Evolutionary conservation across 2,329 filamentous ascomycete genomes (phyloP).

Genomic region (Penicillium sp.): DNA sequence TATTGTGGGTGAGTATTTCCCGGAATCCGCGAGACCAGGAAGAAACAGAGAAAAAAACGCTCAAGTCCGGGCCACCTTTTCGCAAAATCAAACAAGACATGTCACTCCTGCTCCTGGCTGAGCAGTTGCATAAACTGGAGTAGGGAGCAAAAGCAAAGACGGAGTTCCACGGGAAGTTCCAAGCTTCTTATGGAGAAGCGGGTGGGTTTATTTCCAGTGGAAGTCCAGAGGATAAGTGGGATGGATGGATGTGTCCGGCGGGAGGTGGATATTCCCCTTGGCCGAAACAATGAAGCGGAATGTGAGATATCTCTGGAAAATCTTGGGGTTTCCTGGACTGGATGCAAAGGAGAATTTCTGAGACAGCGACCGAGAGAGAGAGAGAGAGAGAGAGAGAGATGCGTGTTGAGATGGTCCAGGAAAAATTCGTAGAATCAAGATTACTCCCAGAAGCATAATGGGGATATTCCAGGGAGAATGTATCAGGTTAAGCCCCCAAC

Average conservation of each 20-base stretch:
- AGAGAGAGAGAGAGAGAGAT: conserved; percentile 6
- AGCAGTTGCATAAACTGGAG: conserved; percentile 20
- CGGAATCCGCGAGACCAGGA: conserved; percentile 20
- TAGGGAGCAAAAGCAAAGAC: conserved; percentile 16
- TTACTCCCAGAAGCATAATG: conserved; percentile 13
- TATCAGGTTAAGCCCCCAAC: conserved; percentile 16
- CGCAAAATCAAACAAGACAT: conserved; percentile 24
- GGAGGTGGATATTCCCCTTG: background rate
- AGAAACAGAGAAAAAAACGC: conserved; percentile 22
- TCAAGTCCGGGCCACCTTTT: conserved; percentile 31
- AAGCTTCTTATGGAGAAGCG: conserved; percentile 5
- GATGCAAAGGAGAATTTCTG: background rate
- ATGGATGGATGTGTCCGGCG: conserved; percentile 6
- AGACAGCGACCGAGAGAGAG: conserved; percentile 4
- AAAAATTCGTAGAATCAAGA: conserved; percentile 17
- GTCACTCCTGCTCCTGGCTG: conserved; percentile 26
- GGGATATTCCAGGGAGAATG: conserved; percentile 15
- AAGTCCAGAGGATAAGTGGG: conserved; percentile 11
- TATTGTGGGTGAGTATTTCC: conserved; percentile 19
- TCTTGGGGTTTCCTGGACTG: conserved; percentile 3
- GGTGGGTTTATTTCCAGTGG: conserved; percentile 11
- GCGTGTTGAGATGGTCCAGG: conserved; percentile 10
- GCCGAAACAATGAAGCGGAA: conserved; percentile 3
- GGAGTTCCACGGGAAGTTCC: conserved; percentile 7
- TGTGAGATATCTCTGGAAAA: conserved; percentile 3